Percentiles rank a stretch among this genome's conserved stretches.
phyloP scores from a whole-genome alignment of 352 stramenopile species.

The Globisporangium abappressorium region DNA sequence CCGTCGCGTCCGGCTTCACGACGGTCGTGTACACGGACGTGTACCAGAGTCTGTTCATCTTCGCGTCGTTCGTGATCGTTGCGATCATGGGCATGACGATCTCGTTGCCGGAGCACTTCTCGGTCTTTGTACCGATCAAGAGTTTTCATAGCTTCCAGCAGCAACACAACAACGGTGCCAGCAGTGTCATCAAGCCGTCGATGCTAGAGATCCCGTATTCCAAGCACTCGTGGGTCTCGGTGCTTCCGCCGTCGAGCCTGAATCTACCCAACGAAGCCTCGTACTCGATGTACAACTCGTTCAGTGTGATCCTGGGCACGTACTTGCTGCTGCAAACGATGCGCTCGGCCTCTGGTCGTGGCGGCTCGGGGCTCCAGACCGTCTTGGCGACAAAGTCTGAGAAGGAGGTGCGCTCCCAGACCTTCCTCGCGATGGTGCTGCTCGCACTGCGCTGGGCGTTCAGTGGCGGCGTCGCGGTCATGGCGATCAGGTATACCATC shows the following conservation, averaged over 20 bases:
- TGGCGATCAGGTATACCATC: conserved; percentile 69
- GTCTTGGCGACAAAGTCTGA: conserved; percentile 80
- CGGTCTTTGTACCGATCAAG: conserved; percentile 55
- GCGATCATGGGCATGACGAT: conserved; percentile 53
- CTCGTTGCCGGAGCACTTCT: conserved; percentile 49
- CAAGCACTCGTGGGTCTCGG: conserved; percentile 45
- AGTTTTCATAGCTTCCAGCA: conserved; percentile 18
- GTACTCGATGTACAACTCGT: conserved; percentile 80
- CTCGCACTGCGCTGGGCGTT: conserved; percentile 74
- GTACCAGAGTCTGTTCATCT: conserved; percentile 84
- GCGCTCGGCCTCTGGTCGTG: conserved; percentile 63
- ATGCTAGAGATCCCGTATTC: conserved; percentile 56
- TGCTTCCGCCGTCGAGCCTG: conserved; percentile 32
- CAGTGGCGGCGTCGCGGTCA: conserved; percentile 62
- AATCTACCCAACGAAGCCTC: conserved; percentile 39
- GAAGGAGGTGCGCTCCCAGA: conserved; percentile 73
- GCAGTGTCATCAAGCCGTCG: conserved; percentile 10
- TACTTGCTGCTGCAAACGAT: conserved; percentile 70
- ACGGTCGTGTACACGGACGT: conserved; percentile 82
- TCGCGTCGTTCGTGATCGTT: conserved; percentile 68
- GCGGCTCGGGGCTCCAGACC: conserved; percentile 63
- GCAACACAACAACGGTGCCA: background rate
- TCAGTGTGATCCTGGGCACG: conserved; percentile 46
- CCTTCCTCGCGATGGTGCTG: conserved; percentile 72
- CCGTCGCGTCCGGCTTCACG: conserved; percentile 63